phyloP scores from a whole-genome alignment of 225 moss, liverwort and hornwort genomes.

The Pleurozium schreberi region DNA sequence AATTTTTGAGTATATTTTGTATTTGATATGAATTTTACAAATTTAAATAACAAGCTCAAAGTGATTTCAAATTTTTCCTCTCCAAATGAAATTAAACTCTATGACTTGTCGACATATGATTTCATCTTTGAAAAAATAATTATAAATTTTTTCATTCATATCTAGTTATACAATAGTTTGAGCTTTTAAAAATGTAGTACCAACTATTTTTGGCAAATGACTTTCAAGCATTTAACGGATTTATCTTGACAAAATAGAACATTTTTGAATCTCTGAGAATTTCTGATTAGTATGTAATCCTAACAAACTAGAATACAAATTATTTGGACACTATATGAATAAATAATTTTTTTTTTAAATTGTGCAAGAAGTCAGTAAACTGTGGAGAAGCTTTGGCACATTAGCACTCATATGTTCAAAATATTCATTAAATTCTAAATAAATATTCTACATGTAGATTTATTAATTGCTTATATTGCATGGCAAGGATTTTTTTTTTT shows the following conservation, averaged over 20 bases:
- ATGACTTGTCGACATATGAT: neutral
- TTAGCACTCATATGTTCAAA: too few species aligned
- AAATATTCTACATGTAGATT: neutral
- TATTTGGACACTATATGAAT: neutral
- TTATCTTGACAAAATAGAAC: neutral
- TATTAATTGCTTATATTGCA: neutral
- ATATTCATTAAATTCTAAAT: neutral
- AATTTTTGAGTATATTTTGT: too few species aligned
- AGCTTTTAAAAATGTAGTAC: too few species aligned
- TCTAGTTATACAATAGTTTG: too few species aligned
- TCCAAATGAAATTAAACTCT: too few species aligned
- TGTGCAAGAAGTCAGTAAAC: too few species aligned
- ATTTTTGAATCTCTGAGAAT: neutral
- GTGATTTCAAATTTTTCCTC: too few species aligned
- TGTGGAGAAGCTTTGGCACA: accelerated
- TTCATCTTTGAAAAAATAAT: neutral
- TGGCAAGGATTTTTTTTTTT: too few species aligned
- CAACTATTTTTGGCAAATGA: too few species aligned
- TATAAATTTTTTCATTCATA: neutral
- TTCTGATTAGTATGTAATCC: accelerated
- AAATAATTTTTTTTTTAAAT: too few species aligned
- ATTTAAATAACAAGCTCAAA: too few species aligned
- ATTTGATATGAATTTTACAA: neutral
- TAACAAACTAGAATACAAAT: neutral
- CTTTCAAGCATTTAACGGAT: too few species aligned